A percentile compares a stretch with the other conserved stretches of the same genome.
These are phyloP conservation scores for Erodium maritimum DNA, from an alignment of 345 rosid species.

Conservation along the genomic window DNA sequence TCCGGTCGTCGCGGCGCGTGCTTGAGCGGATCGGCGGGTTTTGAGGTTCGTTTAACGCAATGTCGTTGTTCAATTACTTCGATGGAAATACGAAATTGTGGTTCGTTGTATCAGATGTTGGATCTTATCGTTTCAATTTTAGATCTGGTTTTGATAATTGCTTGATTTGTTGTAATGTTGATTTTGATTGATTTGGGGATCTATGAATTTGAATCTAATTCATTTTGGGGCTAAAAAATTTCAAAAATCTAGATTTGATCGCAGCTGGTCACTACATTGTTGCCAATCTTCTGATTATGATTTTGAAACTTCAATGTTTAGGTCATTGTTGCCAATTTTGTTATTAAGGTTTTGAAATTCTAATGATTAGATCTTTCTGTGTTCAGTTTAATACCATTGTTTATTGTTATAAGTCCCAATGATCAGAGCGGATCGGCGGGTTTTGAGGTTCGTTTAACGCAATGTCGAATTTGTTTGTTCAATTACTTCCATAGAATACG, in stretches of 20 bases:
- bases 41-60: background rate
- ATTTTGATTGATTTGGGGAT: conserved; percentile 13
- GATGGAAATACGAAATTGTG: background rate
- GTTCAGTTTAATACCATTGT: too few relatives aligned
- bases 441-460: background rate
- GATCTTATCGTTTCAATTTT: background rate
- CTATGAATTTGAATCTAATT: too few relatives aligned
- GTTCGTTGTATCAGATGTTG: too few relatives aligned
- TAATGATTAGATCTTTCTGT: too few relatives aligned
- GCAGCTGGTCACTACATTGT: too few relatives aligned
- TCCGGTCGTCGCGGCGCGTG: background rate
- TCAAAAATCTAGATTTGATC: too few relatives aligned
- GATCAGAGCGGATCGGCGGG: background rate
- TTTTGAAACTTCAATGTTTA: too few relatives aligned
- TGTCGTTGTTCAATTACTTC: background rate
- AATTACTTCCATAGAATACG: background rate
- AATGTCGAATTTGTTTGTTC: background rate
- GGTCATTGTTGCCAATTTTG: too few relatives aligned
- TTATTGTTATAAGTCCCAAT: too few relatives aligned
- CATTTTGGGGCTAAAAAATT: too few relatives aligned
- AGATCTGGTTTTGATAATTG: background rate
- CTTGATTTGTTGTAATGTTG: background rate
- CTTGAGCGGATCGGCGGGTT: background rate
- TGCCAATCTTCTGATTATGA: too few relatives aligned
- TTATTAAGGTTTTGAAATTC: too few relatives aligned